These are phyloP conservation scores for Xylariaceae sp. DNA, from an alignment of 2,329 filamentous ascomycete genomes.

Conservation along the genomic window DNA sequence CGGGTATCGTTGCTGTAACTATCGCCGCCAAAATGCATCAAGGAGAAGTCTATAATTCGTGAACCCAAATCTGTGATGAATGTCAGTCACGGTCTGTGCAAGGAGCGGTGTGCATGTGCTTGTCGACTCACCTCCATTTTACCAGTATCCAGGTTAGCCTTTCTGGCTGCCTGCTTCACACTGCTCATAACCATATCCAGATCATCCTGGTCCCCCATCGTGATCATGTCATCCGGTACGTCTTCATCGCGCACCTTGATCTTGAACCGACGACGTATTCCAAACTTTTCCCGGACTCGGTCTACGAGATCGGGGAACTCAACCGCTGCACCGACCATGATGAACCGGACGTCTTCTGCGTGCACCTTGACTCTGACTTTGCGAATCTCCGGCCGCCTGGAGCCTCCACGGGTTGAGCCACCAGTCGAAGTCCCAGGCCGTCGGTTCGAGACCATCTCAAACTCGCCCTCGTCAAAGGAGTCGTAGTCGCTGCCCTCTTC, in stretches of 20 bases:
- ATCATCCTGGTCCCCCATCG: slow-evolving; percentile 94
- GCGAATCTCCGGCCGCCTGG: slow-evolving; percentile 62
- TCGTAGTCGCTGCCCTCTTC: slow-evolving; percentile 72
- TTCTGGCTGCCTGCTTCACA: slow-evolving; percentile 64
- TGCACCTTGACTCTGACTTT: slow-evolving; percentile 92
- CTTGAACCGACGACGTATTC: slow-evolving; percentile 72
- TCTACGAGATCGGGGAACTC: slow-evolving; percentile 75
- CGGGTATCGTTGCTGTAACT: slow-evolving; percentile 31
- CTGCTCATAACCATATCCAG: slow-evolving; percentile 78
- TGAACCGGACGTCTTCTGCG: slow-evolving; percentile 83
- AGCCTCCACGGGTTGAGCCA: slow-evolving; percentile 49
- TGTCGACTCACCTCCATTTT: slow-evolving; percentile 84
- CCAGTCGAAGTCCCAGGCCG: slow-evolving; percentile 43
- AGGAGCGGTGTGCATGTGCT: neutral
- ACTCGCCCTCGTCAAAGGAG: slow-evolving; percentile 71
- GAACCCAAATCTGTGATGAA: slow-evolving; percentile 43
- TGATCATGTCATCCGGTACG: slow-evolving; percentile 76
- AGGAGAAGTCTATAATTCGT: slow-evolving; percentile 39
- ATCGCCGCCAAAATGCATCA: slow-evolving; percentile 17
- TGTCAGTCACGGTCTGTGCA: slow-evolving; percentile 21
- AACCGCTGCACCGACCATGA: slow-evolving; percentile 73
- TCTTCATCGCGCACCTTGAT: slow-evolving; percentile 86
- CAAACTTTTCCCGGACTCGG: slow-evolving; percentile 83
- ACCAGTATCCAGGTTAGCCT: slow-evolving; percentile 74
- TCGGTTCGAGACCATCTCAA: slow-evolving; percentile 68